These are phyloP conservation scores for Omphalotus olearius DNA, from an alignment of 1,284 basidiomycete genomes.

Conservation along the genomic window DNA sequence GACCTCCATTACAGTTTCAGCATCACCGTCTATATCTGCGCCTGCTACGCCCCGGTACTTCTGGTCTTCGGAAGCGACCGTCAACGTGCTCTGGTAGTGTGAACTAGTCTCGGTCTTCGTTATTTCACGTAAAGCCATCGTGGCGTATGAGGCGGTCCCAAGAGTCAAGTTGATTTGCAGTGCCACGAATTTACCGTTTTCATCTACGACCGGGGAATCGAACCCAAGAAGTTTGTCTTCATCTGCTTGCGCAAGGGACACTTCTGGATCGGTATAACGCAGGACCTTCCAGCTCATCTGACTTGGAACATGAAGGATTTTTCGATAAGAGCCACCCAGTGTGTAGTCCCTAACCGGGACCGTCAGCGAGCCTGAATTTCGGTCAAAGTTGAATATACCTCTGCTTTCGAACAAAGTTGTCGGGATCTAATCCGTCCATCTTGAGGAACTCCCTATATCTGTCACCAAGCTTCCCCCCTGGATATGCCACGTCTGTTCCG, in stretches of 20 bases:
- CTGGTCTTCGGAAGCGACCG: conserved; percentile 80
- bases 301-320: conserved; percentile 82
- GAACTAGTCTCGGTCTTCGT: conserved; percentile 92
- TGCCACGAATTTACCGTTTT: conserved; percentile 79
- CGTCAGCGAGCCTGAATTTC: conserved; percentile 9
- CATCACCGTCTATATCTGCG: conserved; percentile 25
- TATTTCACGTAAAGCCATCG: conserved; percentile 92
- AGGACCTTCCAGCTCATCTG: conserved; percentile 79
- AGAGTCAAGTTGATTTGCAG: conserved; percentile 79
- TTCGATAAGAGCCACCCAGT: conserved; percentile 89
- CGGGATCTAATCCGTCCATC: conserved; percentile 84
- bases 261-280: conserved; percentile 90
- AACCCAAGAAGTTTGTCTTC: conserved; percentile 87
- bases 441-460: conserved; percentile 78
- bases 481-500: conserved; percentile 89
- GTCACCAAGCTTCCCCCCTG: conserved; percentile 78
- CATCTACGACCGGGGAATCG: conserved; percentile 61
- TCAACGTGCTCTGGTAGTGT: conserved; percentile 80
- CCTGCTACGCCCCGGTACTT: conserved; percentile 54
- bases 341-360: conserved; percentile 73
- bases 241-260: conserved; percentile 88
- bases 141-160: conserved; percentile 89
- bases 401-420: conserved; percentile 85
- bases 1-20: conserved; percentile 21
- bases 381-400: conserved; percentile 43